Conservation (phyloP, 768 basidiomycete genomes). For the Tylopilus sp. region DNA sequence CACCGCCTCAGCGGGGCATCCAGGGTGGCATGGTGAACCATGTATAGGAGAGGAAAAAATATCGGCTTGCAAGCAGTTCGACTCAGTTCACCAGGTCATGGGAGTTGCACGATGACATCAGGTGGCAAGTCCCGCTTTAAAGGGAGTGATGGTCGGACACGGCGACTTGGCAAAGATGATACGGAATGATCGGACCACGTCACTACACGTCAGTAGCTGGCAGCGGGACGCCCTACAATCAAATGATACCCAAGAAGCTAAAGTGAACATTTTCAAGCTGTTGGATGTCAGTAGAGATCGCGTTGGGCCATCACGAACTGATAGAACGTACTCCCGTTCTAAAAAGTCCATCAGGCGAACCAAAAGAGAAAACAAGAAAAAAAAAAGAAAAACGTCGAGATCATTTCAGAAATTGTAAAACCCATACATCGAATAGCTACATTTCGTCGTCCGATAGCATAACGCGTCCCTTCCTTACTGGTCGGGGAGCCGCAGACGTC, state of each 20-base stretch:
- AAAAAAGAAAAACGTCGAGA: background rate
- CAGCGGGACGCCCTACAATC: slow-evolving; percentile 4
- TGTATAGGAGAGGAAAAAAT: background rate
- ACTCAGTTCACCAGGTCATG: slow-evolving; percentile 1
- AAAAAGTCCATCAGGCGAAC: slow-evolving; percentile 6
- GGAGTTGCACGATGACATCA: background rate
- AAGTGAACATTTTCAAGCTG: background rate
- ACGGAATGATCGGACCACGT: slow-evolving; percentile 17
- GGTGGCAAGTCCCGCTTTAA: background rate
- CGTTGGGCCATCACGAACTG: background rate
- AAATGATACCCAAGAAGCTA: background rate
- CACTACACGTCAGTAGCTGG: slow-evolving; percentile 2
- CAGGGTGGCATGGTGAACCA: slow-evolving; percentile 18
- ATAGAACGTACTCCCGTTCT: background rate
- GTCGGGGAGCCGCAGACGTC: slow-evolving; percentile 11
- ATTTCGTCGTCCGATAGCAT: slow-evolving; percentile 40
- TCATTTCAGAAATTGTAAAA: slow-evolving; percentile 6
- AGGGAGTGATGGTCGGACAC: background rate
- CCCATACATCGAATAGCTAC: slow-evolving; percentile 16
- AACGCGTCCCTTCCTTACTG: slow-evolving; percentile 27
- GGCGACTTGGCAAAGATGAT: slow-evolving; percentile 13
- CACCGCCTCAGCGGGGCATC: slow-evolving; percentile 11
- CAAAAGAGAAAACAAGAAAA: background rate
- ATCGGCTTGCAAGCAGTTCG: slow-evolving; percentile 1
- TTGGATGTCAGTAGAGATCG: background rate